Evolutionary conservation across 2,329 filamentous ascomycete genomes (phyloP).

Genomic region (Lomentospora prolificans): DNA sequence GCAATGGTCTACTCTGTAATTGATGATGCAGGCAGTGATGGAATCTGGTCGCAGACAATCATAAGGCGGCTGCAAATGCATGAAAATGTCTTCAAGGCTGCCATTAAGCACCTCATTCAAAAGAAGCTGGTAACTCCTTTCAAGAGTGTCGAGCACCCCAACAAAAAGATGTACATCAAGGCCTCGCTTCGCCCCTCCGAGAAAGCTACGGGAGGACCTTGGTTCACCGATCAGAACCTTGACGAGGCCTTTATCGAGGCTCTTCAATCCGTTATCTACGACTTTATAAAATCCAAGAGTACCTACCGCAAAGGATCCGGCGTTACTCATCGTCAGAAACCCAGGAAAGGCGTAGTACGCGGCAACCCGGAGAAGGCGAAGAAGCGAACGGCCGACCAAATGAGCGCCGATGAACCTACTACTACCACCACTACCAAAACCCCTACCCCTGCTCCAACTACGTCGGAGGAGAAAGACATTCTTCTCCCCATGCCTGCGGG

Average conservation of each 20-base stretch:
- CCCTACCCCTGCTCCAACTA: constrained; percentile 18
- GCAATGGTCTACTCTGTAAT: constrained; percentile 81
- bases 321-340: constrained; percentile 30
- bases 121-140: constrained; percentile 80
- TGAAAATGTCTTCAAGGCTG: constrained; percentile 70
- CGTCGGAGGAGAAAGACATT: constrained; percentile 24
- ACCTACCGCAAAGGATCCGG: constrained; percentile 45
- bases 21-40: constrained; percentile 73
- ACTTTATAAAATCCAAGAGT: constrained; percentile 61
- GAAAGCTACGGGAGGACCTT: constrained; percentile 84
- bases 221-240: constrained; percentile 86
- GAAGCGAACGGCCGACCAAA: constrained; percentile 36
- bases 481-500: constrained; percentile 50
- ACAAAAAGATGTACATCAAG: constrained; percentile 94
- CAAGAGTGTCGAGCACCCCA: constrained; percentile 83
- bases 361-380: constrained; percentile 34
- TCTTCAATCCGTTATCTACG: constrained; percentile 63
- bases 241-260: constrained; percentile 81
- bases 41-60: constrained; percentile 85
- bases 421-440: constrained; percentile 5
- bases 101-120: constrained; percentile 72
- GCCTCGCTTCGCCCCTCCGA: constrained; percentile 75
- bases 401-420: constrained; percentile 14
- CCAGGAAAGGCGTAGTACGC: constrained; percentile 47
- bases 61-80: constrained; percentile 73